phyloP scores from a whole-genome alignment of 2,329 filamentous ascomycete species.

The Bipolaris oryzae region DNA sequence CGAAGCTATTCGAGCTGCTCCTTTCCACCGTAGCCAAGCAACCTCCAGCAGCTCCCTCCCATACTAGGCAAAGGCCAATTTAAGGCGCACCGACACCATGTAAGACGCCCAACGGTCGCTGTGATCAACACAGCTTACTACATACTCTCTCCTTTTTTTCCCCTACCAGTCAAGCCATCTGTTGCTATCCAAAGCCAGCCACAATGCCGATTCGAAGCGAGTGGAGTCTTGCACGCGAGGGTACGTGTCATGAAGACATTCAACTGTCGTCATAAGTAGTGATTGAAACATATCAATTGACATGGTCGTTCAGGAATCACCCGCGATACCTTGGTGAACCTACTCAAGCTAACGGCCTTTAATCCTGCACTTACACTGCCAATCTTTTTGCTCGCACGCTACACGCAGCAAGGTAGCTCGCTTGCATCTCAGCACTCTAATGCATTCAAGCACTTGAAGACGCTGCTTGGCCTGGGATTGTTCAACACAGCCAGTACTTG shows the following conservation, averaged over 20 bases:
- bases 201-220: slow-evolving; percentile 48
- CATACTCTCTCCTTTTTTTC: not conserved
- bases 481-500: slow-evolving; percentile 57
- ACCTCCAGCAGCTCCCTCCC: not conserved
- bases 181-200: not conserved
- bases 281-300: not conserved
- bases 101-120: not conserved
- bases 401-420: slow-evolving; percentile 66
- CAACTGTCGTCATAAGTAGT: not conserved
- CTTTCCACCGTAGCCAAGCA: not conserved
- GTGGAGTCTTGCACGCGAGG: slow-evolving; percentile 49
- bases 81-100: not conserved
- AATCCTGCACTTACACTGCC: slow-evolving; percentile 70
- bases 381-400: slow-evolving; percentile 66
- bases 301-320: slow-evolving; percentile 35
- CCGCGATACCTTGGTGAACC: slow-evolving; percentile 63
- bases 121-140: not conserved
- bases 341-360: slow-evolving; percentile 66
- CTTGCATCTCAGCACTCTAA: slow-evolving; percentile 56
- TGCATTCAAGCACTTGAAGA: slow-evolving; percentile 61
- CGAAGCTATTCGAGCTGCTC: not conserved
- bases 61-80: not conserved
- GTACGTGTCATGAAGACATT: slow-evolving; percentile 23
- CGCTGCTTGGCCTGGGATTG: slow-evolving; percentile 61
- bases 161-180: not conserved